Evolutionary conservation across 2,329 filamentous ascomycete species (phyloP).

Genomic region (Akanthomyces muscarius): DNA sequence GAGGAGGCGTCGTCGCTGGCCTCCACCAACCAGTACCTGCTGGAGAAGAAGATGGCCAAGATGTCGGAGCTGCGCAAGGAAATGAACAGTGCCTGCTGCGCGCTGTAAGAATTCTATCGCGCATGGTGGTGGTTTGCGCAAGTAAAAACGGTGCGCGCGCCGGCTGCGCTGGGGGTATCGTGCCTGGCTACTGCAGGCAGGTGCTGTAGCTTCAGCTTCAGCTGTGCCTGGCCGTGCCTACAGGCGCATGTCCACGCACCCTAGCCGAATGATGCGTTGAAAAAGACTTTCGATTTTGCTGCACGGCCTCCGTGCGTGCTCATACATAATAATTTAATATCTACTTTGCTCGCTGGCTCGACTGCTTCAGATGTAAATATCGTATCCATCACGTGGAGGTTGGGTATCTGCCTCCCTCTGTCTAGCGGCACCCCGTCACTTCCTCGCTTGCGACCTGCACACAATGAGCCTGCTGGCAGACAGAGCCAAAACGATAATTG

Average conservation of each 20-base stretch:
- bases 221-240: not conserved
- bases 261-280: not conserved
- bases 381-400: not conserved
- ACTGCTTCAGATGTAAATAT: not conserved
- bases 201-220: not conserved
- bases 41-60: not conserved
- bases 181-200: not conserved
- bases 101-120: not conserved
- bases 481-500: not conserved
- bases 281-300: not conserved
- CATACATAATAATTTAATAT: not conserved
- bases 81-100: constrained; percentile 8
- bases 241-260: not conserved
- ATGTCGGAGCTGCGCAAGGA: constrained; percentile 3
- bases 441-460: not conserved
- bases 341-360: not conserved
- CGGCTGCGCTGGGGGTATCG: not conserved
- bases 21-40: not conserved
- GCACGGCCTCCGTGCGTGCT: not conserved
- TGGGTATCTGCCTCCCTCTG: not conserved
- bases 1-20: constrained; percentile 11
- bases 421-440: not conserved
- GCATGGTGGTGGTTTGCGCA: too few species aligned
- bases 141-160: not conserved
- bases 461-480: not conserved